Conservation (phyloP, 2,329 filamentous ascomycete genomes). For the Ophiostoma quercus region DNA sequence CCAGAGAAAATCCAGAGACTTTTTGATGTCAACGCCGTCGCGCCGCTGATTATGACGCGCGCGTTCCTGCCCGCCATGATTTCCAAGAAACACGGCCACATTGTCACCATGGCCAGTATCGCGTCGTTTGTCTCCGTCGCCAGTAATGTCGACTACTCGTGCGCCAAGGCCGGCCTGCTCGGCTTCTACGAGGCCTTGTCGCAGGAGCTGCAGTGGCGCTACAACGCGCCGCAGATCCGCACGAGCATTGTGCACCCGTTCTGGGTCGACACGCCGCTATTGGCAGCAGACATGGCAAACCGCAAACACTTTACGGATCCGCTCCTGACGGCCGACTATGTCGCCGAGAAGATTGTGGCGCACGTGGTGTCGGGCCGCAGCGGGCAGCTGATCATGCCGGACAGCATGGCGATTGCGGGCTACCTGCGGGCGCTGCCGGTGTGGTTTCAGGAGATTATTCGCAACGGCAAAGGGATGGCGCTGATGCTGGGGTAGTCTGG, state of each 20-base stretch:
- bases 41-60: constrained; percentile 57
- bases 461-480: background rate
- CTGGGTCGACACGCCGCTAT: constrained; percentile 23
- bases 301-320: background rate
- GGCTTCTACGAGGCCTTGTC: constrained; percentile 63
- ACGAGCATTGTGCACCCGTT: constrained; percentile 37
- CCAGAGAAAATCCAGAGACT: constrained; percentile 52
- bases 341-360: constrained; percentile 58
- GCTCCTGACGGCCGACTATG: constrained; percentile 48
- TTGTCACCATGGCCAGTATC: constrained; percentile 63
- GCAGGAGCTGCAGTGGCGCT: constrained; percentile 53
- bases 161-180: constrained; percentile 61
- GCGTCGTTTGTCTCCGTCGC: constrained; percentile 58
- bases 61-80: constrained; percentile 65
- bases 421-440: constrained; percentile 4
- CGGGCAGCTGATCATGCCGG: background rate
- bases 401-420: background rate
- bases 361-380: constrained; percentile 50
- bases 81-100: constrained; percentile 60
- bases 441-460: background rate
- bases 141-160: constrained; percentile 55
- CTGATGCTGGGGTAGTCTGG: background rate
- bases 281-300: background rate
- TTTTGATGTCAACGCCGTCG: constrained; percentile 59
- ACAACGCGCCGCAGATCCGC: constrained; percentile 58